A percentile compares a stretch with the other conserved stretches of the same genome.
phyloP scores from a whole-genome alignment of 164 flowering plant species.

The Stephania cephalantha region DNA sequence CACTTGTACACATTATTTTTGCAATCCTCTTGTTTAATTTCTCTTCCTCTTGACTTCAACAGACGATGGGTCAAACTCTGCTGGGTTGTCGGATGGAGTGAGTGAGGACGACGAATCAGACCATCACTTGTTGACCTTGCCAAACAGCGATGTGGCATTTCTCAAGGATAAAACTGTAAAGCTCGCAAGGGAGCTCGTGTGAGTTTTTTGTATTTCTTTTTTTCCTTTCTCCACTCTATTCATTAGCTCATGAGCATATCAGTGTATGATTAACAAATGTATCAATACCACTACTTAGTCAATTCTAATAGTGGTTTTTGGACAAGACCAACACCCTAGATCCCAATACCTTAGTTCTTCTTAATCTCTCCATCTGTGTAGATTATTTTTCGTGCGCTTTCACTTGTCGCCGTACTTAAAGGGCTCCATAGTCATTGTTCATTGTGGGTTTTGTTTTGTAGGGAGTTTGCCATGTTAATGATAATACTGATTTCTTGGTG shows the following conservation, averaged over 20 bases:
- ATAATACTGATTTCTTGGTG: background rate
- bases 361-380: background rate
- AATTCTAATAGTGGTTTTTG: background rate
- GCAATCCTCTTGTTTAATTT: background rate
- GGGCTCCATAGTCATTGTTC: background rate
- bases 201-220: slow-evolving; percentile 14
- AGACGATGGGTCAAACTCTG: slow-evolving; percentile 52
- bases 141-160: slow-evolving; percentile 60
- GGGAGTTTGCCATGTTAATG: background rate
- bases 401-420: background rate
- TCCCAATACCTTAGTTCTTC: background rate
- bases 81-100: slow-evolving; percentile 36
- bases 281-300: slow-evolving; percentile 3
- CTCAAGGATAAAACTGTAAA: slow-evolving; percentile 57
- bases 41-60: slow-evolving; percentile 12
- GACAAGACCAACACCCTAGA: background rate
- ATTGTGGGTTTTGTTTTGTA: background rate
- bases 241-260: slow-evolving; percentile 1
- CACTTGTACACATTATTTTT: background rate
- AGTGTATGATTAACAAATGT: slow-evolving; percentile 20
- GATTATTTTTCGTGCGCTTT: background rate
- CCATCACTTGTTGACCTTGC: slow-evolving; percentile 54
- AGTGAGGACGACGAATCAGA: slow-evolving; percentile 56
- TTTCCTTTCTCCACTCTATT: background rate
- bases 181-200: slow-evolving; percentile 51